phyloP scores from a whole-genome alignment of 2,329 filamentous ascomycete species.

The Colletotrichum eleusines region DNA sequence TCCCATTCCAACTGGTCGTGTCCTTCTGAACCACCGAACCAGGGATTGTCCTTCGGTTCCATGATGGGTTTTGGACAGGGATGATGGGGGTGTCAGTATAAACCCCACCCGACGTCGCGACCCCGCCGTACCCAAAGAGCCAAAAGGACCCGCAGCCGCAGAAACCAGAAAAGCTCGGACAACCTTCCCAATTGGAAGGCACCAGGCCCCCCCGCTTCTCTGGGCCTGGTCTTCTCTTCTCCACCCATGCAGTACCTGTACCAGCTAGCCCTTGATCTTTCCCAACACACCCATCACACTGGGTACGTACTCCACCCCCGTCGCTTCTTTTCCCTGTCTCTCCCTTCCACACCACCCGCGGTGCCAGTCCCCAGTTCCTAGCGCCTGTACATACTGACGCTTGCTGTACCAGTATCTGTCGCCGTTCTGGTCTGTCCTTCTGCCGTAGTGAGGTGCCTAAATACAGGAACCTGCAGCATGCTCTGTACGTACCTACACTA shows the following conservation, averaged over 20 bases:
- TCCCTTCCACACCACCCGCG: slow-evolving; percentile 2
- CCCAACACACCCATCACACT: slow-evolving; percentile 5
- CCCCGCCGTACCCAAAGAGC: slow-evolving; percentile 20
- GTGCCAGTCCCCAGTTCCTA: slow-evolving; percentile 10
- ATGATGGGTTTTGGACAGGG: slow-evolving; percentile 2
- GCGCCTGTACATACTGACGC: slow-evolving; percentile 30
- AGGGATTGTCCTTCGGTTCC: slow-evolving; percentile 1
- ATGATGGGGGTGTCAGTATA: neutral
- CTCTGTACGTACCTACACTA: too few species aligned
- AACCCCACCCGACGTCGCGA: neutral
- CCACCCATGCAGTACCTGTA: slow-evolving; percentile 16
- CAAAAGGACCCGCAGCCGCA: slow-evolving; percentile 9
- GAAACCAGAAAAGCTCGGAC: slow-evolving; percentile 41
- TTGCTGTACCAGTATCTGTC: slow-evolving; percentile 28
- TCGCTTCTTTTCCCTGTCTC: neutral
- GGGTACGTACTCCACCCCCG: neutral
- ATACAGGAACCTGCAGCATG: too few species aligned
- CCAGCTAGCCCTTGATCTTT: slow-evolving; percentile 14
- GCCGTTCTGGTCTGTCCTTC: slow-evolving; percentile 24
- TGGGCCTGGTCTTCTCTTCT: slow-evolving; percentile 10
- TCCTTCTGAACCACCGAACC: neutral
- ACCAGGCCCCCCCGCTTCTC: slow-evolving; percentile 32
- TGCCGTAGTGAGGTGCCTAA: too few species aligned
- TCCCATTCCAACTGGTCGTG: slow-evolving; percentile 6
- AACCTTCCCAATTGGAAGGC: slow-evolving; percentile 42